Evolutionary conservation across 352 stramenopile genomes (phyloP), one percentile per base, ranked within the genome.

Genomic region (Aphanomyces euteiches): DNA sequence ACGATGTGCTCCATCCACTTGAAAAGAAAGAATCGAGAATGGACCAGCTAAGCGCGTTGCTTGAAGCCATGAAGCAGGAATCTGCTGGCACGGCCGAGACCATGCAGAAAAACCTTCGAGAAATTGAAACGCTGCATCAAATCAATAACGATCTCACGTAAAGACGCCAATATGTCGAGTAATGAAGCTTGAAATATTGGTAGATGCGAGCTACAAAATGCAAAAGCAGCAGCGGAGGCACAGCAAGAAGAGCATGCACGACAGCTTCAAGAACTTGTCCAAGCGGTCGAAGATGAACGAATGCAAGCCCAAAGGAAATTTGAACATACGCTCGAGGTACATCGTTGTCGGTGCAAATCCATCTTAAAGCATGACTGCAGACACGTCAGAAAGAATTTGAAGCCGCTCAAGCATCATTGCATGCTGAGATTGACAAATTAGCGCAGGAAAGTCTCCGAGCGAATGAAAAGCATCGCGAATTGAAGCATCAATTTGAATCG

Each of bases 391-490:
- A 15, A 5, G 57, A 47, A 40, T 48, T 47, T 21, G 57, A 48
- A 13, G 57, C 36, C 34, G 57, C 38, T 13, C 57, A 40, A 37
- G 19, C 34, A 21, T 13, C 34, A 15, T 40, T 47, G 38, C 38
- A 66, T 7, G 10, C 7, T 5, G 36, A 66, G 17, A 21, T 48
- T 17, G 57, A 37, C 36, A 48, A 37, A 17, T 21, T 66, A 7
- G 19, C 19, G 10, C 28, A 5, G 8, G 38, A 48, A 17, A 66
- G 17, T 7, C 19, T 34, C 7, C 38, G 3, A 8, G 38, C 50
- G n/a, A 10, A 19, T 21, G 13, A 78, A 7, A 82, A 89, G 53
- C 81, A 78, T n/a, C 71, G 72, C 0, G 78, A 90, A 21, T 48
- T 91, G 12, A 82, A 79, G 54, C 56, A 67, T 1, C 76, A 89